phyloP scores from a whole-genome alignment of 2,329 filamentous ascomycete genomes.

The Tolypocladium inflatum region DNA sequence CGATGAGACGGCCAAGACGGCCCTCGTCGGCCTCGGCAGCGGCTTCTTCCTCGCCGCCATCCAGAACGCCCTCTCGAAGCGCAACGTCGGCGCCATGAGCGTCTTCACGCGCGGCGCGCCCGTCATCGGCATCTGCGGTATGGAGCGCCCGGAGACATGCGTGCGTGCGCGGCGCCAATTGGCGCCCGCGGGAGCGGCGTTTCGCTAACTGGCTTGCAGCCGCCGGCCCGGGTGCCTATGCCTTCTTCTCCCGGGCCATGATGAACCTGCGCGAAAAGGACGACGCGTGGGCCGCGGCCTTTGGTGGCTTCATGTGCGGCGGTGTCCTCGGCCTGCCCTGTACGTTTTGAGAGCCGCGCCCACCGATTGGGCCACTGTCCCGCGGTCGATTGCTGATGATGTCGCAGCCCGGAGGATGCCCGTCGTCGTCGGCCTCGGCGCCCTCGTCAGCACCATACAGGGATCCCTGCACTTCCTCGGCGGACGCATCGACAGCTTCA shows the following conservation, averaged over 20 bases:
- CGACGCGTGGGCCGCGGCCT: slow-evolving; percentile 63
- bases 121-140: slow-evolving; percentile 48
- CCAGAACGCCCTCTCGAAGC: slow-evolving; percentile 77
- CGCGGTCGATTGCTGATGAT: neutral
- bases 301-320: slow-evolving; percentile 71
- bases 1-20: slow-evolving; percentile 53
- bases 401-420: slow-evolving; percentile 46
- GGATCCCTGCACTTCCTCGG: slow-evolving; percentile 61
- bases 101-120: slow-evolving; percentile 72
- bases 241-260: slow-evolving; percentile 65
- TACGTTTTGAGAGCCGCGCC: slow-evolving; percentile 32
- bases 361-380: neutral
- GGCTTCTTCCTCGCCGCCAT: slow-evolving; percentile 68
- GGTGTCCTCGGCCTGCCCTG: slow-evolving; percentile 62
- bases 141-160: slow-evolving; percentile 1
- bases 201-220: slow-evolving; percentile 27
- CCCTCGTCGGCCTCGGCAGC: slow-evolving; percentile 52
- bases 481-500: slow-evolving; percentile 42
- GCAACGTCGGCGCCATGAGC: slow-evolving; percentile 72
- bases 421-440: slow-evolving; percentile 59
- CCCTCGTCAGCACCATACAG: slow-evolving; percentile 44
- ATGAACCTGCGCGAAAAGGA: slow-evolving; percentile 83
- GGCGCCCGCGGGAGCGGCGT: neutral
- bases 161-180: neutral
- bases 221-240: slow-evolving; percentile 57